A percentile compares a stretch with the other conserved stretches of the same genome.
Evolutionary conservation across 2,329 filamentous ascomycete species (phyloP).

Genomic region (Fusarium tjaetaba): DNA sequence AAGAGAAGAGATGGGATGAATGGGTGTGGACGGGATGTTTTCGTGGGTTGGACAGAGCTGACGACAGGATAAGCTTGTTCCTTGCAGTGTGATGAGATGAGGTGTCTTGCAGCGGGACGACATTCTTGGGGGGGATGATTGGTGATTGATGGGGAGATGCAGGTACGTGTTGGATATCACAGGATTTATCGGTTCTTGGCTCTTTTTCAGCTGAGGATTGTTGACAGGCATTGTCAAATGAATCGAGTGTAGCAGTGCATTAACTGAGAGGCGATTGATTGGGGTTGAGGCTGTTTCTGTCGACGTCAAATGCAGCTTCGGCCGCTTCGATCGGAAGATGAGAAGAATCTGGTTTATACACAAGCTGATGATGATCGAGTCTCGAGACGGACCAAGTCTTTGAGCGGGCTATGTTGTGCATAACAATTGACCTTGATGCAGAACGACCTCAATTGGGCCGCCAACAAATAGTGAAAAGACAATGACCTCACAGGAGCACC

Average conservation of each 20-base stretch:
- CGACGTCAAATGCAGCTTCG: rapidly evolving
- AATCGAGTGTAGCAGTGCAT: too few species aligned
- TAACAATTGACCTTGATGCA: background rate
- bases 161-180: background rate
- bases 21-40: background rate
- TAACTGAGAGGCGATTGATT: background rate
- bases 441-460: background rate
- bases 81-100: background rate
- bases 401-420: rapidly evolving
- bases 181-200: background rate
- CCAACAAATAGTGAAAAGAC: too few species aligned
- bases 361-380: background rate
- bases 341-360: background rate
- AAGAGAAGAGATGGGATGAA: background rate
- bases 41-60: background rate
- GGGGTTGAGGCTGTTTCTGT: background rate
- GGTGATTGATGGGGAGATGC: background rate
- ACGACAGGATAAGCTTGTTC: background rate
- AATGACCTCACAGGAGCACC: too few species aligned
- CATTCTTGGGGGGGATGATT: background rate
- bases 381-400: background rate
- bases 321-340: background rate
- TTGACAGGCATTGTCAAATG: background rate
- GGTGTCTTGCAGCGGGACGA: background rate
- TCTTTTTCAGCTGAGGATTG: background rate